Conservation (phyloP, 2,329 filamentous ascomycete genomes). For the Alternaria brassicicola region DNA sequence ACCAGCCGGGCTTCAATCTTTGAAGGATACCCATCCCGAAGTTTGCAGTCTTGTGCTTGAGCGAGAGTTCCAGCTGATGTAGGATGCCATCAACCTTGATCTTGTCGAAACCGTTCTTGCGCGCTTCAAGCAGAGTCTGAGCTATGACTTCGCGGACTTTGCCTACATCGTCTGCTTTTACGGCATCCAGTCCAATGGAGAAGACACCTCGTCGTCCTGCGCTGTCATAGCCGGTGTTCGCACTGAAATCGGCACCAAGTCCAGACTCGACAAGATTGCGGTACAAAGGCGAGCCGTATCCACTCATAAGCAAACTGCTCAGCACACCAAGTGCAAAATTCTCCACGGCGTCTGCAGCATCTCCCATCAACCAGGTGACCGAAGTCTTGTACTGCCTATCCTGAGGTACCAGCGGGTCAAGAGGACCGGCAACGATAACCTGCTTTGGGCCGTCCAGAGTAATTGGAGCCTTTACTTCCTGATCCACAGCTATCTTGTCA, state of each 20-base stretch:
- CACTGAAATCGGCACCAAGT: slow-evolving; percentile 89
- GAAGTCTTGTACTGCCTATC: slow-evolving; percentile 94
- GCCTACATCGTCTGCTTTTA: slow-evolving; percentile 77
- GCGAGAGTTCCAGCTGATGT: slow-evolving; percentile 87
- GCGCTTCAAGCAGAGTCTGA: slow-evolving; percentile 71
- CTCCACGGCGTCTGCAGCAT: slow-evolving; percentile 81
- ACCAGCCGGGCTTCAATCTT: slow-evolving; percentile 89
- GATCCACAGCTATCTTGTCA: slow-evolving; percentile 70
- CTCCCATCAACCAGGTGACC: slow-evolving; percentile 87
- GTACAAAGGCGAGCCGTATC: slow-evolving; percentile 94
- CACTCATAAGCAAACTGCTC: slow-evolving; percentile 84
- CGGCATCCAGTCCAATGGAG: slow-evolving; percentile 89
- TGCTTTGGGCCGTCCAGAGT: slow-evolving; percentile 71
- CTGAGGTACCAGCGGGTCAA: slow-evolving; percentile 83
- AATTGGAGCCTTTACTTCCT: slow-evolving; percentile 77
- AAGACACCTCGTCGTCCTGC: slow-evolving; percentile 81
- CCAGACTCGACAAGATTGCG: slow-evolving; percentile 86
- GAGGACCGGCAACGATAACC: slow-evolving; percentile 76
- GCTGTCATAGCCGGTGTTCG: slow-evolving; percentile 89
- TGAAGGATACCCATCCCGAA: slow-evolving; percentile 93
- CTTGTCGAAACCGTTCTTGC: slow-evolving; percentile 80
- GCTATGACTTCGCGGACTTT: slow-evolving; percentile 77
- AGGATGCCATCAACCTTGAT: slow-evolving; percentile 92
- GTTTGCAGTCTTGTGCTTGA: slow-evolving; percentile 95
- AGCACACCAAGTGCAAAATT: slow-evolving; percentile 85